Percentiles rank a stretch among this genome's conserved stretches.
Evolutionary conservation across 306 rosid species (phyloP).

Genomic region (Prunus padus): DNA sequence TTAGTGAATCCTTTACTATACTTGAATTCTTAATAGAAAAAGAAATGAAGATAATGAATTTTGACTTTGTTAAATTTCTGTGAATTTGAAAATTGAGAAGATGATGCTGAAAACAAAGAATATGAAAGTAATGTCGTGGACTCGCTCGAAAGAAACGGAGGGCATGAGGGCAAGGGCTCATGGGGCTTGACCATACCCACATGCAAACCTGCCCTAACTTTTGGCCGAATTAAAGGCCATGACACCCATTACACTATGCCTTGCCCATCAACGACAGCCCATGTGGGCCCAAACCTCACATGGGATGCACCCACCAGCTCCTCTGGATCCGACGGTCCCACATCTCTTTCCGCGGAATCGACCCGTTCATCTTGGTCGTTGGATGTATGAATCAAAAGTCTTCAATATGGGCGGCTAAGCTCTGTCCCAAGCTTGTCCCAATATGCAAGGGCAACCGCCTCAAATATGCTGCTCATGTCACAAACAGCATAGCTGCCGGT

Average conservation of each 20-base stretch:
- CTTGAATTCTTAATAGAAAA: no score
- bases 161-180: constrained; percentile 14
- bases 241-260: constrained; percentile 16
- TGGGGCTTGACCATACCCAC: constrained; percentile 21
- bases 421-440: constrained; percentile 46
- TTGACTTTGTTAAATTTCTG: no score
- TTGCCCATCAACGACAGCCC: constrained; percentile 31
- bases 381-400: constrained; percentile 15
- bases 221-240: constrained; percentile 7
- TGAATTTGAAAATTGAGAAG: no score
- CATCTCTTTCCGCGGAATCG: background rate
- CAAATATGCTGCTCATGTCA: constrained; percentile 22
- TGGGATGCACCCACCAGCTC: constrained; percentile 20
- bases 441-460: constrained; percentile 26
- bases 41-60: no score
- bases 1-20: no score
- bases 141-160: constrained; percentile 8
- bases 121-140: background rate
- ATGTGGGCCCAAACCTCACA: constrained; percentile 35
- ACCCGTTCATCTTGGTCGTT: background rate
- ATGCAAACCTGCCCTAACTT: constrained; percentile 18
- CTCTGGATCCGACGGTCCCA: constrained; percentile 10
- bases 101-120: background rate
- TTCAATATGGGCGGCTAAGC: constrained; percentile 29
- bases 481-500: constrained; percentile 32